A percentile compares a stretch with the other conserved stretches of the same genome.
phyloP scores from a whole-genome alignment of 306 rosid genomes.

The Cercis canadensis region DNA sequence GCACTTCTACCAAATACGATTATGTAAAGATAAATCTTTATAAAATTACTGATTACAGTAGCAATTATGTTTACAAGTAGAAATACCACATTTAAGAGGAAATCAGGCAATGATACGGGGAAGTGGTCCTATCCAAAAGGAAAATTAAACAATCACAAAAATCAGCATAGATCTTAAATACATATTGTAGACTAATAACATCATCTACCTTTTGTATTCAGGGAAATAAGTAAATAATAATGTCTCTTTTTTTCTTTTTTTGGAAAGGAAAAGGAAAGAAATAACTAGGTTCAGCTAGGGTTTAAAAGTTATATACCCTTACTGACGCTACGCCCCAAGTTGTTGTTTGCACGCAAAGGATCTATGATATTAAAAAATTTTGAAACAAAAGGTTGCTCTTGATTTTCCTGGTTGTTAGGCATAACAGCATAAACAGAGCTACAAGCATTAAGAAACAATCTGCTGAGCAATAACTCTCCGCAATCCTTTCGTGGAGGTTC shows the following conservation, averaged over 20 bases:
- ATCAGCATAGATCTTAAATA: not conserved
- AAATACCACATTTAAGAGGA: not conserved
- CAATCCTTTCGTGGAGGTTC: slow-evolving; percentile 72
- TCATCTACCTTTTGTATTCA: slow-evolving; percentile 21
- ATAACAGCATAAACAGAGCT: slow-evolving; percentile 55
- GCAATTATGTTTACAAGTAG: not conserved
- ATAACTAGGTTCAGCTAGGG: not conserved
- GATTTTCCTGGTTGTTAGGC: slow-evolving; percentile 54
- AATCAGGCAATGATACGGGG: not conserved
- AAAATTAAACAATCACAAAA: not conserved
- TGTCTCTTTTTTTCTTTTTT: not conserved
- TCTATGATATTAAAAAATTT: slow-evolving; percentile 76
- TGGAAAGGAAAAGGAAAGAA: not conserved
- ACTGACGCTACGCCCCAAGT: slow-evolving; percentile 86
- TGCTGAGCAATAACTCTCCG: slow-evolving; percentile 56
- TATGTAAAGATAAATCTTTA: not conserved
- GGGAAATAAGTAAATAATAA: not conserved
- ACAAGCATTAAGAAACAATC: slow-evolving; percentile 62
- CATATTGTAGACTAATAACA: not conserved
- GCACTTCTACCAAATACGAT: too few species aligned
- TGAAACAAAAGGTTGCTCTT: slow-evolving; percentile 59
- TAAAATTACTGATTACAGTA: not conserved
- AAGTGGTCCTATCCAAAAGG: not conserved
- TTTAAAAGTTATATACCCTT: slow-evolving; percentile 51
- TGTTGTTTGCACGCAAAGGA: slow-evolving; percentile 76